phyloP scores from a whole-genome alignment of 148 eudicot genomes.

The Vaccinium darrowii region DNA sequence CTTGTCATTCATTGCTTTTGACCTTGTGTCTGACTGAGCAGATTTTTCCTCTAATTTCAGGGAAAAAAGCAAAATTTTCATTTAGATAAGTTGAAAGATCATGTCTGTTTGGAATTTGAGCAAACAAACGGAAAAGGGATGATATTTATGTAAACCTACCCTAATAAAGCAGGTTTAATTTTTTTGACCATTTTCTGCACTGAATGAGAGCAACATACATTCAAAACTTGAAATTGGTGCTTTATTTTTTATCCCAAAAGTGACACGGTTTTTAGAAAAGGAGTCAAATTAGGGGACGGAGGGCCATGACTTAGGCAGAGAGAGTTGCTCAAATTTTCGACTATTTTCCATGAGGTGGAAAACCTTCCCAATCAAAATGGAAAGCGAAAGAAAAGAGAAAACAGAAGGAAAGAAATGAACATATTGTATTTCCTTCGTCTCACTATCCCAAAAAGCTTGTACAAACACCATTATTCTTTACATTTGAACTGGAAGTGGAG shows the following conservation, averaged over 20 bases:
- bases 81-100: neutral
- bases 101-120: neutral
- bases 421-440: neutral
- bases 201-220: neutral
- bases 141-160: neutral
- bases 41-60: neutral
- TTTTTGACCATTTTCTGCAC: neutral
- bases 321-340: neutral
- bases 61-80: neutral
- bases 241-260: neutral
- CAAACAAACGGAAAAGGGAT: neutral
- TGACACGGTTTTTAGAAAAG: neutral
- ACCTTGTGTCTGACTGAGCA: neutral
- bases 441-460: neutral
- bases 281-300: neutral
- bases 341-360: neutral
- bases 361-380: neutral
- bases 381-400: neutral
- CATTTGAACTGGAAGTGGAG: neutral
- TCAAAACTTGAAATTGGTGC: neutral
- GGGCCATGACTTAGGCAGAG: neutral
- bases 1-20: neutral
- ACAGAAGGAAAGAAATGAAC: neutral
- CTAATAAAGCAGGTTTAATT: neutral
- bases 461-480: neutral